Evolutionary conservation across 176 grass and related monocot species (phyloP).

Genomic region (Saccharum spontaneum): DNA sequence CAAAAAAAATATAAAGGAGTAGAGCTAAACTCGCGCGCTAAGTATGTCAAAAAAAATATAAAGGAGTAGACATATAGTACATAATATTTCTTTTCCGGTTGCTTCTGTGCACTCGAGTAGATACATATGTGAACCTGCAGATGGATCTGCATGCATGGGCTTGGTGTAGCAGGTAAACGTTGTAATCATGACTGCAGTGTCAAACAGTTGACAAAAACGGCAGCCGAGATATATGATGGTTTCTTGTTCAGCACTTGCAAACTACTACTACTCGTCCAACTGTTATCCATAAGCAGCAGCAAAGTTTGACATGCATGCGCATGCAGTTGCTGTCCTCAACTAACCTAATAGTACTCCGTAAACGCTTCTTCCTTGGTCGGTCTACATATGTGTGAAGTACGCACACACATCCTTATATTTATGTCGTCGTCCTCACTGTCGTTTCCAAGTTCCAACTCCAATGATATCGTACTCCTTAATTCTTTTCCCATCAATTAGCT

Average conservation of each 20-base stretch:
- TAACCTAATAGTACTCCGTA: not conserved
- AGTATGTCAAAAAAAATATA: too few species aligned
- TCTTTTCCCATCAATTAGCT: too few species aligned
- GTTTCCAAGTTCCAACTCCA: too few species aligned
- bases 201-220: slow-evolving; percentile 25
- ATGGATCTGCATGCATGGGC: not conserved
- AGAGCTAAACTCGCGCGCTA: too few species aligned
- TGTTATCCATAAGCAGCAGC: not conserved
- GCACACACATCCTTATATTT: not conserved
- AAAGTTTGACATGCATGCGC: not conserved
- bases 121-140: too few species aligned
- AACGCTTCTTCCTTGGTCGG: not conserved
- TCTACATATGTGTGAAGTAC: not conserved
- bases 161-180: slow-evolving; percentile 38
- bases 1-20: too few species aligned
- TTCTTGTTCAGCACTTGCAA: not conserved
- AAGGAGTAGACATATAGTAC: too few species aligned
- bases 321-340: not conserved
- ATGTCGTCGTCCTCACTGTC: too few species aligned
- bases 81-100: too few species aligned
- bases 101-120: too few species aligned
- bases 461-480: too few species aligned
- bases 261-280: too few species aligned
- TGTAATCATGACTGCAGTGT: slow-evolving; percentile 6
- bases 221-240: not conserved